Base-by-base conservation (phyloP, 805 yeast genomes). In the Yamadazyma laniorum region DNA sequence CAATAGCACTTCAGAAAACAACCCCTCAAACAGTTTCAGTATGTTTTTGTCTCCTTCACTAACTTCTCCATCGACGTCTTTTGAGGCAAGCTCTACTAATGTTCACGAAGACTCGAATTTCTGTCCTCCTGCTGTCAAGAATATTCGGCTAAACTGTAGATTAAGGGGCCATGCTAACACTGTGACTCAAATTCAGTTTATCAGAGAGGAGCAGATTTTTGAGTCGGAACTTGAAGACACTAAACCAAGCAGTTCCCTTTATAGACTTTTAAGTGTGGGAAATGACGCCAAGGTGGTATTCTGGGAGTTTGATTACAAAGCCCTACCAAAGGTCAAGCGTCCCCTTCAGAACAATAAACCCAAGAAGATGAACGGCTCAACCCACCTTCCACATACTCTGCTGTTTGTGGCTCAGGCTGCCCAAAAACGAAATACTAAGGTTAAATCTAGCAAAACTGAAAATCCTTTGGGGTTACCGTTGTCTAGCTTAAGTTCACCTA, bases 281-380 rank as follows among this genome's bases (percentile, higher is more conserved):
- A 50, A 46, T 38, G 74, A 68, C 43, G 71, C 70, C 1, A 61
- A 63, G 36, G 53, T 65, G 5, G 53, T 65, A n/a, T 42, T 66
- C 12, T 68, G 74, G 74, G 74, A 68, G 37, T 66, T 68, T 50
- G 71, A 68, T 42, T 61, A 61, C 42, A 64, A 63, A 40, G 69
- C 71, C 3, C 52, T 68, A 18, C 67, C 70, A 4, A 59, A 61
- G 35, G 53, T 64, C 5, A 66, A 65, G 34, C 27, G 17, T 14
- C 16, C 23, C 25, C 25, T 26, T 23, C 19, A 21, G 19, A 17
- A 26, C 39, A 18, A 34, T 8, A 21, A 21, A 22, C 9, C 28
- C 21, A 32, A 31, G 17, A 26, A 26, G 23, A 6, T 21, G 9
- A 7, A 7, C 23, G 23, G 23, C 23, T 7, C 23, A 21, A 21